phyloP scores from a whole-genome alignment of 306 rosid species.

The Vachellia collinsii region DNA sequence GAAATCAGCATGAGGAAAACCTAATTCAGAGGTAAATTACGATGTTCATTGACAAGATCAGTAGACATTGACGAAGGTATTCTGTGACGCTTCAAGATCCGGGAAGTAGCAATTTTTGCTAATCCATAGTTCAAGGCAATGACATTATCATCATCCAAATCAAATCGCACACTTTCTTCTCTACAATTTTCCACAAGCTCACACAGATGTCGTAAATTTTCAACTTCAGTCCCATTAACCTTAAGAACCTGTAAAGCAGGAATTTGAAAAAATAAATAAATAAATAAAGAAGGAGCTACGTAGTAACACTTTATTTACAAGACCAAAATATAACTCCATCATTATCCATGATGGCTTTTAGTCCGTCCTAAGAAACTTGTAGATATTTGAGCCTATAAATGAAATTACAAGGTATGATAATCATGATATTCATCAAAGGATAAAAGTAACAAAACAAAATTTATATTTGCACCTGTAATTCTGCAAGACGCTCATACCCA shows the following conservation, averaged over 20 bases:
- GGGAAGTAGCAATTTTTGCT: conserved; percentile 73
- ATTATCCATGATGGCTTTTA: neutral
- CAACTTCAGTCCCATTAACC: conserved; percentile 75
- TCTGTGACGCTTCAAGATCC: conserved; percentile 78
- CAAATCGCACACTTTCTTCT: conserved; percentile 67
- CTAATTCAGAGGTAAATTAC: conserved; percentile 26
- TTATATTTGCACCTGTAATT: conserved; percentile 66
- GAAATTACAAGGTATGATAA: neutral
- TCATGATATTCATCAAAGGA: neutral
- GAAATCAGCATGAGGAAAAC: conserved; percentile 15
- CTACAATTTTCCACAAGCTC: conserved; percentile 68
- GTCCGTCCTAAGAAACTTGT: neutral
- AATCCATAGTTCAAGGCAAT: conserved; percentile 60
- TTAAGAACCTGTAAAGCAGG: conserved; percentile 66
- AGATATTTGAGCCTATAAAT: neutral
- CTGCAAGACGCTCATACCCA: conserved; percentile 95
- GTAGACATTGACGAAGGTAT: conserved; percentile 71
- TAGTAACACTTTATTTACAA: neutral
- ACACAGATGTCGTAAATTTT: conserved; percentile 72
- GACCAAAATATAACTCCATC: neutral
- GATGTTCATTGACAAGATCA: conserved; percentile 55
- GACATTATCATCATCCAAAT: conserved; percentile 88
- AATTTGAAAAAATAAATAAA: neutral
- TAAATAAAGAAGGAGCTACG: neutral
- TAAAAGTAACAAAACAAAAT: conserved; percentile 11